Conservation (phyloP, 1,284 basidiomycete genomes). For the Ceratobasidium theobromae region DNA sequence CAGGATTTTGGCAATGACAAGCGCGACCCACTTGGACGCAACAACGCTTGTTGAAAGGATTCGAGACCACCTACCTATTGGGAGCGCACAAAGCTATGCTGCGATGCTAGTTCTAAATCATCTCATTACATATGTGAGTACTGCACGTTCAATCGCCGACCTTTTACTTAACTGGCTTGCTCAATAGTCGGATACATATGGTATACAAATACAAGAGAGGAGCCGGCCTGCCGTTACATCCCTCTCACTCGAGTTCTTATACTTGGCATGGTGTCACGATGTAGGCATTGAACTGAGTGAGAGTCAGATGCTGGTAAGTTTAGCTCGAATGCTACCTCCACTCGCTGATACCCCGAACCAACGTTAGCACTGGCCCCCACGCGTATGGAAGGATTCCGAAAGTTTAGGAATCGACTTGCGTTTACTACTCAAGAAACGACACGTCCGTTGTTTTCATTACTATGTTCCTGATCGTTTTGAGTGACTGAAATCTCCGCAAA, state of each 20-base stretch:
- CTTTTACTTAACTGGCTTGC: background rate
- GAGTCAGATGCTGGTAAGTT: constrained; percentile 5
- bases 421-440: background rate
- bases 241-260: constrained; percentile 15
- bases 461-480: background rate
- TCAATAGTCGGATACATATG: constrained; percentile 2
- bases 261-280: constrained; percentile 20
- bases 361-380: constrained; percentile 2
- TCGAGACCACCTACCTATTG: constrained; percentile 4
- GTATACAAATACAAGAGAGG: background rate
- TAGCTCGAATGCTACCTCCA: background rate
- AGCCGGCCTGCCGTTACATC: constrained; percentile 1
- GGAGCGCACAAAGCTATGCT: constrained; percentile 8
- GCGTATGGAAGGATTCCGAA: constrained; percentile 12
- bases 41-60: background rate
- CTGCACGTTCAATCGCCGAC: background rate
- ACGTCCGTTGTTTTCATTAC: background rate
- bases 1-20: background rate
- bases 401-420: constrained; percentile 13
- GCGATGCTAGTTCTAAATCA: constrained; percentile 18
- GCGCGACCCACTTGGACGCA: background rate
- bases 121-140: constrained; percentile 1
- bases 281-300: constrained; percentile 15
- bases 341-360: background rate
- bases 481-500: background rate